Base-by-base conservation (phyloP, 31 red algal species). In the Odonthalia washingtoniensis region DNA sequence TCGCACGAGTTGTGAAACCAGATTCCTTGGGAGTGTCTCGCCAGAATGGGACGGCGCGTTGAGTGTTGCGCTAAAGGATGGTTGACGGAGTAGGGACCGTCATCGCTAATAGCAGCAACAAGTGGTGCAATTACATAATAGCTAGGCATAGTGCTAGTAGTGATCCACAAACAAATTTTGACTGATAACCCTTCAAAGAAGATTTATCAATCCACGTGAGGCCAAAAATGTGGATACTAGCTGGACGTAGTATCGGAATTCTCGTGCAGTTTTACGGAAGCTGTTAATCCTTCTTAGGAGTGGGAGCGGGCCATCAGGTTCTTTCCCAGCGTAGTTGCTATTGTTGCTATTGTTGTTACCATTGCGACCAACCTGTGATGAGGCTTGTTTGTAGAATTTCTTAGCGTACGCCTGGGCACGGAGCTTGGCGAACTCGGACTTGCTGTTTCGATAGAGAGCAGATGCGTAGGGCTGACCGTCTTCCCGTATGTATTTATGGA, bases 11-110 rank as follows among this genome's bases (percentile, higher is more conserved):
- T 1, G 70, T 34, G 60, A 44, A 83, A 28, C 46, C 63, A 6
- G 80, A 83, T 9, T 70, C 84, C 14, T 70, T 26, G 24, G 78
- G 46, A 66, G 74, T 67, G 14, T 78, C 17, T 44, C 37, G 28
- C 74, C 72, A 87, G 43, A 70, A 87, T 9, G 28, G 21, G 24
- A 45, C 44, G 53, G 84, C 72, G 27, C 34, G 41, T 32, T 87
- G 84, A 12, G 84, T 77, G 74, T 78, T 87, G n/a, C 42, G 17
- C 84, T 52, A 87, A 31, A 77, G 53, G 31, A 87, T 72, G 26
- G 21, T 34, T 34, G 65, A 72, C 5, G 34, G 17, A 17, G 28
- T 84, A 27, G 33, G 21, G 21, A 21, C 12, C 21, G 21, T 57
- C 21, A 21, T 21, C 49, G 21, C n/a, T 14, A 57, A 57, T 57